Percentiles rank a stretch among this genome's conserved stretches.
phyloP scores from a whole-genome alignment of 352 stramenopile genomes.

The Globisporangium radiosum region DNA sequence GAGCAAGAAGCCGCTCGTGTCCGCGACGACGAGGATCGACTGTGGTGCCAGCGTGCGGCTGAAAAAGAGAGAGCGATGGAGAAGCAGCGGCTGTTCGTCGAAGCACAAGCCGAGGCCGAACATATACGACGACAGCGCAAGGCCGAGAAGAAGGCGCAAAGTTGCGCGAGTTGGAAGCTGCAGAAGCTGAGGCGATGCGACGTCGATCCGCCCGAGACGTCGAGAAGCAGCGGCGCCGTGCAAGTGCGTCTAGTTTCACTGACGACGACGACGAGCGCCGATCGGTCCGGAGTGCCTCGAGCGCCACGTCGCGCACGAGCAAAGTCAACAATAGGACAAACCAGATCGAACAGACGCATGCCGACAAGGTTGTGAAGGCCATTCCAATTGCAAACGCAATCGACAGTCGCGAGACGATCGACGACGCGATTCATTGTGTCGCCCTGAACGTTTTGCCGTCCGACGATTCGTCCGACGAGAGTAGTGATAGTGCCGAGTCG shows the following conservation, averaged over 20 bases:
- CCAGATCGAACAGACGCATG: background rate
- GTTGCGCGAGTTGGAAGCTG: slow-evolving; percentile 1
- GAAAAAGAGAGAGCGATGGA: slow-evolving; percentile 6
- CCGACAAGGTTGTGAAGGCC: background rate
- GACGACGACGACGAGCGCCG: slow-evolving; percentile 8
- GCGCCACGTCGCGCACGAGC: slow-evolving; percentile 1
- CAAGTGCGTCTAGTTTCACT: background rate
- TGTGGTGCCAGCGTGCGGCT: background rate
- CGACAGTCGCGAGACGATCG: slow-evolving; percentile 11
- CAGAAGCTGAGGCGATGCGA: slow-evolving; percentile 2
- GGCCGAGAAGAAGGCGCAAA: slow-evolving; percentile 6
- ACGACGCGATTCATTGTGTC: slow-evolving; percentile 19
- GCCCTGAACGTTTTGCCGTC: slow-evolving; percentile 33
- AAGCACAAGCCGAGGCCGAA: slow-evolving; percentile 3
- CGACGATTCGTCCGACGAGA: slow-evolving; percentile 14
- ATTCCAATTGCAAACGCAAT: slow-evolving; percentile 6
- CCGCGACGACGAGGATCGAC: slow-evolving; percentile 3
- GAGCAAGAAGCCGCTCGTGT: slow-evolving; percentile 4
- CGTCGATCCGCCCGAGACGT: background rate
- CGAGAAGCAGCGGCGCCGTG: slow-evolving; percentile 12
- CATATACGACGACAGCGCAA: slow-evolving; percentile 4
- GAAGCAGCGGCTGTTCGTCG: slow-evolving; percentile 1
- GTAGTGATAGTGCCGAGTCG: background rate
- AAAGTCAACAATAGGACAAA: background rate
- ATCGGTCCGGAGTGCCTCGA: slow-evolving; percentile 1